These are phyloP conservation scores for Phytophthora uliginosa DNA, from an alignment of 352 stramenopile genomes.

Conservation along the genomic window DNA sequence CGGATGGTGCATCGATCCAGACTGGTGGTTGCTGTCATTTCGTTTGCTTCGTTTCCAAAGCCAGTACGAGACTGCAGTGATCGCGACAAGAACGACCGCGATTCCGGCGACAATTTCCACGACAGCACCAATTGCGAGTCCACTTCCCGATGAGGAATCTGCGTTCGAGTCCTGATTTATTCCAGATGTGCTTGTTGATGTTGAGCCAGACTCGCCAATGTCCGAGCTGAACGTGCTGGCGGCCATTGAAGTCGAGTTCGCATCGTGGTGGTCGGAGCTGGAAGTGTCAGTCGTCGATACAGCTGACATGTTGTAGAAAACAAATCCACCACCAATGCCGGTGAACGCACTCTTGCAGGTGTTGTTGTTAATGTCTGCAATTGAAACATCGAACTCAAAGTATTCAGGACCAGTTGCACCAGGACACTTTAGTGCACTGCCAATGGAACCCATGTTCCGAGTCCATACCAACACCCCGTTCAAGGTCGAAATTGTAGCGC, in stretches of 20 bases:
- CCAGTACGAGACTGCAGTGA: slow-evolving; percentile 1
- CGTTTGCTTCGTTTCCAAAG: slow-evolving; percentile 4
- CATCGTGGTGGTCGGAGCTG: neutral
- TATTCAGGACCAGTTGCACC: neutral
- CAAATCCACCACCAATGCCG: slow-evolving; percentile 8
- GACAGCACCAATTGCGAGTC: neutral
- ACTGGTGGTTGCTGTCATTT: neutral
- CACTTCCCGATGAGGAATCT: neutral
- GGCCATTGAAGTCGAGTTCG: neutral
- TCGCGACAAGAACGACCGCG: slow-evolving; percentile 1
- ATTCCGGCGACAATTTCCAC: neutral
- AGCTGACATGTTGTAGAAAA: slow-evolving; percentile 9
- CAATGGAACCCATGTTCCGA: neutral
- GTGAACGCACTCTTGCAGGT: neutral
- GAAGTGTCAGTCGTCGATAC: neutral
- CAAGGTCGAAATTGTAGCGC: slow-evolving; percentile 7
- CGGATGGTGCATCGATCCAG: neutral
- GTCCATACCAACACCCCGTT: neutral
- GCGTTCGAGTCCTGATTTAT: neutral
- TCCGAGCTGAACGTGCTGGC: neutral
- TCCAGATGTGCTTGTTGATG: neutral
- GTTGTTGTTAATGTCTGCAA: slow-evolving; percentile 1
- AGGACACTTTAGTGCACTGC: slow-evolving; percentile 6
- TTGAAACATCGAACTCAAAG: slow-evolving; percentile 13
- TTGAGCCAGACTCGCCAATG: neutral